Evolutionary conservation across 495 filamentous ascomycete genomes (phyloP).

Genomic region (Lophium mytilinum): DNA sequence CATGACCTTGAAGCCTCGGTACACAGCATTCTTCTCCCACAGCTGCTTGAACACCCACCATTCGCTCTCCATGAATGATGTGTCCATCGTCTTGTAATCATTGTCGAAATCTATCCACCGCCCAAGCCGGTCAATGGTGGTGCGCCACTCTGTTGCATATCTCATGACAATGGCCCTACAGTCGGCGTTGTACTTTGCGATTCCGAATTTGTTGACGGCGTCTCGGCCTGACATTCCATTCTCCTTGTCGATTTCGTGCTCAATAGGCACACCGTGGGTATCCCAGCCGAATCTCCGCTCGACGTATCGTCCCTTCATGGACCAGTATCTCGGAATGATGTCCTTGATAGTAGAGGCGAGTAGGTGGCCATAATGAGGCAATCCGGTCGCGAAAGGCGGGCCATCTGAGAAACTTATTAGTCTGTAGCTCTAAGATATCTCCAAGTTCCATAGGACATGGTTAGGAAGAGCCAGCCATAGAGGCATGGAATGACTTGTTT

Average conservation of each 20-base stretch:
- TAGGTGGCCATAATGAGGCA: constrained; percentile 94
- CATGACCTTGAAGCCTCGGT: constrained; percentile 86
- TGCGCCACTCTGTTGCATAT: constrained; percentile 80
- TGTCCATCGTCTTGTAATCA: constrained; percentile 97
- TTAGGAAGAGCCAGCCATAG: background rate
- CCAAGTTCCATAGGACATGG: background rate
- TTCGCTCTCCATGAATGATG: constrained; percentile 88
- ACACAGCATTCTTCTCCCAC: constrained; percentile 80
- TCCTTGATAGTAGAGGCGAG: constrained; percentile 97
- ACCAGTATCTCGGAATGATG: constrained; percentile 94
- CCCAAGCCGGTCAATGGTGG: constrained; percentile 81
- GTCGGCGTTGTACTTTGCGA: constrained; percentile 87
- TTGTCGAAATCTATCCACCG: constrained; percentile 99
- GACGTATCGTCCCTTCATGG: constrained; percentile 91
- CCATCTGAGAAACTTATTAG: constrained; percentile 34
- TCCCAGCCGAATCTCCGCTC: constrained; percentile 73
- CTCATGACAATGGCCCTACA: constrained; percentile 93
- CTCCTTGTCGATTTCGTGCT: constrained; percentile 98
- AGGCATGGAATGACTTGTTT: constrained; percentile 15
- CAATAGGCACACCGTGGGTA: constrained; percentile 91
- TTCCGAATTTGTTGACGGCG: constrained; percentile 77
- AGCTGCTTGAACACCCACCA: constrained; percentile 98
- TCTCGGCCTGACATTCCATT: constrained; percentile 81
- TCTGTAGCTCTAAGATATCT: too few species aligned
- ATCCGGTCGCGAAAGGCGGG: constrained; percentile 58